phyloP scores from a whole-genome alignment of 305 asterid species.

The Solanum chacoense region DNA sequence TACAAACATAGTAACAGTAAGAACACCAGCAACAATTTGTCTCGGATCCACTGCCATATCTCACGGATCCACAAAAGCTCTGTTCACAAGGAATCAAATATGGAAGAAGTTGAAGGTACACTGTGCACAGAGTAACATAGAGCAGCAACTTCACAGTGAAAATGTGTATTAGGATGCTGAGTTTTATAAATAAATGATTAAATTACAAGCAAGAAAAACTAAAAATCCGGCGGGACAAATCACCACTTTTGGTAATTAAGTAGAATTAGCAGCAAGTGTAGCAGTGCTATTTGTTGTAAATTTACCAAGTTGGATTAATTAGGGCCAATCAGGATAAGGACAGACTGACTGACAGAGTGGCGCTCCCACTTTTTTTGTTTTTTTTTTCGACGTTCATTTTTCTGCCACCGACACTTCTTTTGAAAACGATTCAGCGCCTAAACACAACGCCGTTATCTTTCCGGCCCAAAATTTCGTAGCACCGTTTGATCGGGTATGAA shows the following conservation, averaged over 20 bases:
- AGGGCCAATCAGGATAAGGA: background rate
- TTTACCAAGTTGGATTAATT: background rate
- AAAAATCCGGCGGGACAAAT: background rate
- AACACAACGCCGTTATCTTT: background rate
- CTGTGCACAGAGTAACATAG: background rate
- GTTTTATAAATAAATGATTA: background rate
- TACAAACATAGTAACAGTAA: slow-evolving; percentile 83
- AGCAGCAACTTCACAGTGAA: background rate
- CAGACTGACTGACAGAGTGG: background rate
- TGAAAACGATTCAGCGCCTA: background rate
- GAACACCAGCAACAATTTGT: slow-evolving; percentile 72
- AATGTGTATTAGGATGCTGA: background rate
- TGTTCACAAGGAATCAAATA: background rate
- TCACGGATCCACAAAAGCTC: slow-evolving; percentile 6
- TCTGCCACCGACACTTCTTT: background rate
- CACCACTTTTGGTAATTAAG: background rate
- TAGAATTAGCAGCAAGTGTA: background rate
- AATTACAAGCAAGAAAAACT: background rate
- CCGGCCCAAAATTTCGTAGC: background rate
- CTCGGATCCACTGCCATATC: slow-evolving; percentile 90
- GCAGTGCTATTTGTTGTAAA: background rate
- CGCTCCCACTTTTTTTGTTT: background rate
- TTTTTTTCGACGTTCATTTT: background rate
- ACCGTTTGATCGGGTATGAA: background rate
- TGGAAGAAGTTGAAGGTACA: background rate